Evolutionary conservation across 2,329 filamentous ascomycete species (phyloP), one percentile per base, ranked within the genome.

Genomic region (Phialocephala sp.): DNA sequence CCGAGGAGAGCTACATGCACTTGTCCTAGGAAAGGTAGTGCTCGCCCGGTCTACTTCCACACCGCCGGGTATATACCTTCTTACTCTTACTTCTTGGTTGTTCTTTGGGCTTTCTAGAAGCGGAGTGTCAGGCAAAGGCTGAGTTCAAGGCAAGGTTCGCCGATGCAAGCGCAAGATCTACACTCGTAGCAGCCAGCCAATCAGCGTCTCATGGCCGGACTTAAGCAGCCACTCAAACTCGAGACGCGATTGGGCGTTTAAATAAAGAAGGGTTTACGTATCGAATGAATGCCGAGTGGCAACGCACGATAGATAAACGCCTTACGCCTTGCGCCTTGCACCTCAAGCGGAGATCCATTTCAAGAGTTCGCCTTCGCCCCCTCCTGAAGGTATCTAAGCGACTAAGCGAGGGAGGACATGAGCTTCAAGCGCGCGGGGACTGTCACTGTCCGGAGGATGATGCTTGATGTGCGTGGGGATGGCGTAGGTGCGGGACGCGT

Each of bases 101-200:
- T 50, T 50, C 45, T 50, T 50, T 22, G 45, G n/a, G 20, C 9
- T 20, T 50, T 50, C 45, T 50, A 50, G 45, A 27, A 22, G n/a
- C n/a, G 45, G 22, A n/a, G 3, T 50, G 45, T 50, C 41, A 43
- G n/a, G 41, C 14, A 43, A n/a, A 43, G 14, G 5, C 41, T n/a
- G 41, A 50, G 45, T 27, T 24, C 11, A 50, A 22, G n/a, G 8
- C 20, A 50, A 50, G 6, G 20, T 50, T 11, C 9, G 24, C 12
- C 20, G 20, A 50, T 50, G 45, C n/a, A 27, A 50, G 20, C 45
- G 20, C 20, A 11, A 50, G 20, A 50, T 18, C 15, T 11, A 50
- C 22, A 9, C 11, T 24, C 45, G 22, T 22, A 11, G 11, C 20
- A 4, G 41, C 15, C 14, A 43, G 11, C 37, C 15, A 41, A 43